Evolutionary conservation across 257 asterid species (phyloP).

Genomic region (Echium plantagineum): DNA sequence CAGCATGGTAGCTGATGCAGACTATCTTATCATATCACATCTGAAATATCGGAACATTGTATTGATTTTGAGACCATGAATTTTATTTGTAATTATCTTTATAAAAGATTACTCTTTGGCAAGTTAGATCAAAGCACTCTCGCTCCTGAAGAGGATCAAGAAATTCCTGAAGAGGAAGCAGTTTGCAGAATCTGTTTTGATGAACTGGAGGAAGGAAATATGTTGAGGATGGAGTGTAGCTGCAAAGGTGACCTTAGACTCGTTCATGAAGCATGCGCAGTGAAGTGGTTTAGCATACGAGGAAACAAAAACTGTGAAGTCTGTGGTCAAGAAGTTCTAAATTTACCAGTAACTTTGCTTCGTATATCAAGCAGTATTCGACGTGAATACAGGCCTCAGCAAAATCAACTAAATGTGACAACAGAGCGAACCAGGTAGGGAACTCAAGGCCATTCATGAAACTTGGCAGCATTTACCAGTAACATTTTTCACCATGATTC

Average conservation of each 20-base stretch:
- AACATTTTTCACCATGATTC: not conserved
- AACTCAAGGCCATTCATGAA: constrained; percentile 1
- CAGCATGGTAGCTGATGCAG: no score
- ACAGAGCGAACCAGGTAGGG: constrained; percentile 29
- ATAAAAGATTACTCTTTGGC: constrained; percentile 14
- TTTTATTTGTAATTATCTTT: not conserved
- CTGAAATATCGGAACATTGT: not conserved
- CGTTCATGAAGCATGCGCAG: constrained; percentile 73
- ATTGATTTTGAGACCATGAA: not conserved
- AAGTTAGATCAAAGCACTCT: constrained; percentile 50
- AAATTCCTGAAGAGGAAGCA: constrained; percentile 98
- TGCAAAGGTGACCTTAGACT: constrained; percentile 87
- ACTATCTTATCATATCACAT: no score
- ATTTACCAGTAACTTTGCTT: constrained; percentile 78
- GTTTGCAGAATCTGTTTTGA: constrained; percentile 86
- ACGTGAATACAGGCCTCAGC: constrained; percentile 27
- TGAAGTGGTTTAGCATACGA: constrained; percentile 73
- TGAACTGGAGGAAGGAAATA: constrained; percentile 65
- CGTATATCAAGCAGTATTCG: constrained; percentile 36
- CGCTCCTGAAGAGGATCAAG: constrained; percentile 58
- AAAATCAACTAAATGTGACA: constrained; percentile 18
- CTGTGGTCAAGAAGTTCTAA: constrained; percentile 67
- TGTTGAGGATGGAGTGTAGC: constrained; percentile 75
- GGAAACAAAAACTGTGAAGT: constrained; percentile 68
- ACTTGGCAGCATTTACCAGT: no score